Evolutionary conservation across 163 green algal species (phyloP).

Genomic region (Volvox carteri): DNA sequence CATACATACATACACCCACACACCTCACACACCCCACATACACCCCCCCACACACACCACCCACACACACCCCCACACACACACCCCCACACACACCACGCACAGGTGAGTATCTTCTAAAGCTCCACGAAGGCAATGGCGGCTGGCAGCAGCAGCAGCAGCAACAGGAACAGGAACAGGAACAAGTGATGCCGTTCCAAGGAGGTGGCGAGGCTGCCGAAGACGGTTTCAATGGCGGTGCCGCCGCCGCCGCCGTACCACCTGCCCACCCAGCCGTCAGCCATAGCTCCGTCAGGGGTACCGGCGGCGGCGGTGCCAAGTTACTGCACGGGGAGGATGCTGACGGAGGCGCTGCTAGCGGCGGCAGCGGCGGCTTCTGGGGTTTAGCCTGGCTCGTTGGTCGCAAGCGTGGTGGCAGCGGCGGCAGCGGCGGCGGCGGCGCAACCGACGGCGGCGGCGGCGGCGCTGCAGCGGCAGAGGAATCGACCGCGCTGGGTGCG

Average conservation of each 20-base stretch:
- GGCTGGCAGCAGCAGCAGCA: too few species aligned
- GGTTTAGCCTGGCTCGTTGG: background rate
- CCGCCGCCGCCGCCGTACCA: background rate
- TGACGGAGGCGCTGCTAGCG: background rate
- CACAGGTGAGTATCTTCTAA: too few species aligned
- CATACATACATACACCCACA: too few species aligned
- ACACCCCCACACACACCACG: too few species aligned
- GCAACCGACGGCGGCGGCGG: background rate
- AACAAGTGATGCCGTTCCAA: too few species aligned
- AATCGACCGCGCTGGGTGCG: background rate
- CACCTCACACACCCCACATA: too few species aligned
- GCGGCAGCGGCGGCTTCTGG: background rate
- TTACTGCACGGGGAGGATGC: background rate
- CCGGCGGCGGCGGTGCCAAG: background rate
- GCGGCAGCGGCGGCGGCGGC: background rate
- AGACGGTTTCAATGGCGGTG: background rate
- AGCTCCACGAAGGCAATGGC: too few species aligned
- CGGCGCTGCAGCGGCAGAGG: background rate
- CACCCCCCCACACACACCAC: too few species aligned
- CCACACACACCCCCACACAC: too few species aligned
- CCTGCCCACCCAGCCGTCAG: too few species aligned
- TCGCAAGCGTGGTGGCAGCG: background rate
- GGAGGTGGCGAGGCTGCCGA: background rate
- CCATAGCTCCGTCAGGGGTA: background rate
- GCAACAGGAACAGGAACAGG: background rate